Percentiles rank a stretch among this genome's conserved stretches.
Conservation (phyloP, 495 filamentous ascomycete genomes). For the Haplographium delicatum region DNA sequence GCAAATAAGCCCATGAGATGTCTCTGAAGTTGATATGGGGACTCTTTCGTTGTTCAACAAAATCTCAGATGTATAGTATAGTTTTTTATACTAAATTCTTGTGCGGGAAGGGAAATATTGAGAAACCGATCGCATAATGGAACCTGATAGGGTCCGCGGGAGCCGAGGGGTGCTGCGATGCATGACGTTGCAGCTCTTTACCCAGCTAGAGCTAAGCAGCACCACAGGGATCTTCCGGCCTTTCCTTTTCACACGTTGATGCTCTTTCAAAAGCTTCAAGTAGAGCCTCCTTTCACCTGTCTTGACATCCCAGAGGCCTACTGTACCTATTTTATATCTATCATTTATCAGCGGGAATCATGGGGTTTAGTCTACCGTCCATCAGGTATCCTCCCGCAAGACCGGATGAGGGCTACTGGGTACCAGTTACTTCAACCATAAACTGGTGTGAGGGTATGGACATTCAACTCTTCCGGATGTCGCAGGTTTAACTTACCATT, state of each 20-base stretch:
- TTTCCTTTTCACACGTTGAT: not conserved
- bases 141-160: not conserved
- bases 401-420: constrained; percentile 67
- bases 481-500: not conserved
- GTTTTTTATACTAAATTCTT: no score
- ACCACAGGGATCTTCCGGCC: constrained; percentile 3
- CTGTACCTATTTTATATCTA: no score
- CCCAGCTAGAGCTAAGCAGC: not conserved
- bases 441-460: constrained; percentile 79
- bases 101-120: no score
- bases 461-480: not conserved
- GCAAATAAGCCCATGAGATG: no score
- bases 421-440: constrained; percentile 78
- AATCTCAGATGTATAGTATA: no score
- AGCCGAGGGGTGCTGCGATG: not conserved
- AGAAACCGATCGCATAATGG: no score
- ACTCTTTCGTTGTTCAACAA: no score
- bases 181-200: constrained; percentile 10
- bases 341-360: no score
- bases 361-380: constrained; percentile 18
- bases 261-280: not conserved
- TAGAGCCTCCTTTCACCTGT: not conserved
- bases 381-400: constrained; percentile 66
- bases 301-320: not conserved
- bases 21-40: no score